Conservation (phyloP, 163 green algal genomes). For the Scenedesmus sp. region DNA sequence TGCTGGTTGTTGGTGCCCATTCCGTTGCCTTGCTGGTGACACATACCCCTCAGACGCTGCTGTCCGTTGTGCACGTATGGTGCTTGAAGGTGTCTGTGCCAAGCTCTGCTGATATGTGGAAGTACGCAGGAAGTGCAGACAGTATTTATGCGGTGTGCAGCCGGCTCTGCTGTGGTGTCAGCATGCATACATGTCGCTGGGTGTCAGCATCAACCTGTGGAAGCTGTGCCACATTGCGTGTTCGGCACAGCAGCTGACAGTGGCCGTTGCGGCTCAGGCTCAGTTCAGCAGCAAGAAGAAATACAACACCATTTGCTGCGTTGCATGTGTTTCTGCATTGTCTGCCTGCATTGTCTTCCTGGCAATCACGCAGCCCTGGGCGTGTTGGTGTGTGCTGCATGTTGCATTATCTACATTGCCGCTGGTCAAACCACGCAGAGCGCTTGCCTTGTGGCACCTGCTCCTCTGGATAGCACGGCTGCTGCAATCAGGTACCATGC, state of each 20-base stretch:
- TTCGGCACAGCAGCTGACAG: neutral
- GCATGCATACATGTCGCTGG: neutral
- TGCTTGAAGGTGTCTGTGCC: neutral
- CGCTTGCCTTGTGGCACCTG: neutral
- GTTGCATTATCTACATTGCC: neutral
- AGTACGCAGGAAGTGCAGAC: neutral
- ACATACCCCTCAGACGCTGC: neutral
- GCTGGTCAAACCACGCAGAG: neutral
- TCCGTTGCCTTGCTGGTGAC: too few species aligned
- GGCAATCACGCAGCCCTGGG: neutral
- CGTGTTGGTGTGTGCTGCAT: neutral
- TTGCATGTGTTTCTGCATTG: neutral
- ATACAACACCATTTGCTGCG: neutral
- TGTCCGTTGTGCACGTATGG: neutral
- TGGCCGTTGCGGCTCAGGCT: neutral
- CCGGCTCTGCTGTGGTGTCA: neutral
- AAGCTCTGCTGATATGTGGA: neutral
- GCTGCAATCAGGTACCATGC: neutral
- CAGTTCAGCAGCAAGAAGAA: neutral
- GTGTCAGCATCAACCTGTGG: neutral
- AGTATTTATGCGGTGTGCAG: neutral
- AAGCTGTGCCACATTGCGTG: neutral
- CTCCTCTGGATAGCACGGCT: neutral
- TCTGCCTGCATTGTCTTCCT: neutral
- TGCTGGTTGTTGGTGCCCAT: too few species aligned